These are phyloP conservation scores for Fusarium subtropicale DNA, from an alignment of 2,329 filamentous ascomycete species.

Conservation along the genomic window DNA sequence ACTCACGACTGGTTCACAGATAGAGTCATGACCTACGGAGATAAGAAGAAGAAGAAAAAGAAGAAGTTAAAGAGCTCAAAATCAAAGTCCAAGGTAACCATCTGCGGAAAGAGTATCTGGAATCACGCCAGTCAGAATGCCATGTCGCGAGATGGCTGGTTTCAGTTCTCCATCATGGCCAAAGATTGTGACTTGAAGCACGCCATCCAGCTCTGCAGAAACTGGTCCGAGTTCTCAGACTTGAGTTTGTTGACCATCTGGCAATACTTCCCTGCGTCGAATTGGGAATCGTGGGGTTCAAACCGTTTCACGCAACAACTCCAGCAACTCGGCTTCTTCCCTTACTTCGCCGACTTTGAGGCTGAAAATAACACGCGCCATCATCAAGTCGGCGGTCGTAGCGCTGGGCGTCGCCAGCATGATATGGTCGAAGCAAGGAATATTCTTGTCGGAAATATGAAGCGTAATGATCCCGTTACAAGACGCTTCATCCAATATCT, in stretches of 20 bases:
- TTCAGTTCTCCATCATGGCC: slow-evolving; percentile 49
- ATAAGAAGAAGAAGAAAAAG: slow-evolving; percentile 10
- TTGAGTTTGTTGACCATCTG: slow-evolving; percentile 43
- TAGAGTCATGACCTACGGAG: slow-evolving; percentile 1
- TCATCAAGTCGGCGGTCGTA: slow-evolving; percentile 37
- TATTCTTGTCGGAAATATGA: slow-evolving; percentile 47
- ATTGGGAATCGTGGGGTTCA: slow-evolving; percentile 43
- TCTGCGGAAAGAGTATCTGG: slow-evolving; percentile 48
- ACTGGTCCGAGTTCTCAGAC: slow-evolving; percentile 48
- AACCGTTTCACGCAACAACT: slow-evolving; percentile 44
- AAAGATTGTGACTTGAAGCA: slow-evolving; percentile 48
- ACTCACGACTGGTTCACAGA: slow-evolving; percentile 40
- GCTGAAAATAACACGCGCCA: slow-evolving; percentile 34
- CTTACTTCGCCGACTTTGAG: slow-evolving; percentile 46
- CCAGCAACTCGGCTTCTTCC: slow-evolving; percentile 46
- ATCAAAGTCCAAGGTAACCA: slow-evolving; percentile 41
- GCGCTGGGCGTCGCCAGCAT: slow-evolving; percentile 40
- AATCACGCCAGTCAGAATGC: slow-evolving; percentile 47
- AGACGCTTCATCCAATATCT: slow-evolving; percentile 48
- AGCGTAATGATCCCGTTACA: slow-evolving; percentile 46
- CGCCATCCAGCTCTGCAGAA: slow-evolving; percentile 47
- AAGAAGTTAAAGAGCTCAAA: slow-evolving; percentile 7
- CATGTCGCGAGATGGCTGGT: slow-evolving; percentile 50
- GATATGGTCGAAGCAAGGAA: slow-evolving; percentile 47
- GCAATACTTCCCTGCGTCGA: slow-evolving; percentile 48